Percentiles rank a stretch among this genome's conserved stretches.
These are phyloP conservation scores for Rhodotorula graminis DNA, from an alignment of 768 basidiomycete species.

Conservation along the genomic window DNA sequence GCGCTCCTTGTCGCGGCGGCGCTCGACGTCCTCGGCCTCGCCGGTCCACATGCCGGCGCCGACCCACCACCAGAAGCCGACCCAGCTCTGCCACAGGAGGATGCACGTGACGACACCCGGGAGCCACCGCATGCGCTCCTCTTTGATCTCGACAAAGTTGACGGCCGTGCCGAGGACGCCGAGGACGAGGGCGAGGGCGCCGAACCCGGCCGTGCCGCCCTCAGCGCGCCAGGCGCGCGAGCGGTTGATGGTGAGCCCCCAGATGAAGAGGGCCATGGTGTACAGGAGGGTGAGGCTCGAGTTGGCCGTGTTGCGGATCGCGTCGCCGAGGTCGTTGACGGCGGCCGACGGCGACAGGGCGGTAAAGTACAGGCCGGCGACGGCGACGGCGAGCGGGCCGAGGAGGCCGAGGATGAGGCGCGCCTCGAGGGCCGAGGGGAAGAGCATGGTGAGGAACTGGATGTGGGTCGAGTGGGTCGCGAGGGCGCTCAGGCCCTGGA, in stretches of 20 bases:
- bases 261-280: conserved; percentile 78
- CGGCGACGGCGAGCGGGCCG: conserved; percentile 74
- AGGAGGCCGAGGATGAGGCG: conserved; percentile 78
- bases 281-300: conserved; percentile 93
- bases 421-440: conserved; percentile 82
- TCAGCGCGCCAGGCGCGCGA: conserved; percentile 91
- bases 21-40: conserved; percentile 40
- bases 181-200: conserved; percentile 73
- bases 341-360: conserved; percentile 55
- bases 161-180: conserved; percentile 76
- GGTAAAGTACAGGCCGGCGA: conserved; percentile 77
- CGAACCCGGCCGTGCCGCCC: conserved; percentile 92
- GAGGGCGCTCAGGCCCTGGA: conserved; percentile 78
- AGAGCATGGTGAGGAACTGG: conserved; percentile 90
- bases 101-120: conserved; percentile 83
- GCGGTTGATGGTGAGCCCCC: conserved; percentile 87
- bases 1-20: conserved; percentile 24
- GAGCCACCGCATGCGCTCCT: conserved; percentile 87
- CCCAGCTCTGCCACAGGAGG: conserved; percentile 82
- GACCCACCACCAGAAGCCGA: conserved; percentile 44
- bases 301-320: conserved; percentile 89
- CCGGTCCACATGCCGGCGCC: conserved; percentile 40
- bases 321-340: conserved; percentile 60
- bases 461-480: conserved; percentile 85
- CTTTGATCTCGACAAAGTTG: conserved; percentile 81